Evolutionary conservation across 176 grass and related monocot genomes (phyloP), one percentile per base, ranked within the genome.

Genomic region (bread wheat (Triticum aestivum)): DNA sequence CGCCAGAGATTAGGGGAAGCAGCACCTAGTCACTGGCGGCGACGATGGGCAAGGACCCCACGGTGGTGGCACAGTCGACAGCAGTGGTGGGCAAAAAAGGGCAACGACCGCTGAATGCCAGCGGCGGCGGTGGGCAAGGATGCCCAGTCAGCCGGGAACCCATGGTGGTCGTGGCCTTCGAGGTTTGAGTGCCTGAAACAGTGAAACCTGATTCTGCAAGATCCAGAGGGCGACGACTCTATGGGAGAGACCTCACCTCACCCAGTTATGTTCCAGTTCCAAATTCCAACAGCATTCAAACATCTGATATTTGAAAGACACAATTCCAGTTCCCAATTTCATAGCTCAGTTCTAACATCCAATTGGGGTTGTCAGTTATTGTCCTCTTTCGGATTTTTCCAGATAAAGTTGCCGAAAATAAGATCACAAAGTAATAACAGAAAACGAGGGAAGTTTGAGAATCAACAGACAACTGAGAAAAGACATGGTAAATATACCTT

Each of bases 401-500:
- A 87, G 67, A 34, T 75, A 58, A 61, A 59, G 44, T 83, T 23
- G 33, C 29, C 20, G 84, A 68, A 61, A 75, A 61, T 75, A 52
- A 78, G 42, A 76, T 68, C 37, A 67, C 27, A 54, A 77, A 77
- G 74, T 77, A 77, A 56, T 77, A 77, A 52, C 21, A 42, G 41
- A 47, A 68, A 75, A 72, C 75, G 73, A 73, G 69, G 21, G 20
- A 37, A 58, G 5, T 51, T 62, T 47, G 9, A 14, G 34, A 79
- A 74, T 54, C n/a, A 75, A 73, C 17, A 73, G 37, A 71, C 30
- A 66, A 51, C 1, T 65, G 38, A 72, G 71, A 74, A 18, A 54
- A 78, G 20, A 17, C 42, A 85, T 70, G 29, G 18, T 47, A 83
- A 3, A 73, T 88, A 73, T 88, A 97, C 94, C 90, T 94, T 85